Conservation (phyloP, 345 rosid species). For the Nephelium lappaceum region DNA sequence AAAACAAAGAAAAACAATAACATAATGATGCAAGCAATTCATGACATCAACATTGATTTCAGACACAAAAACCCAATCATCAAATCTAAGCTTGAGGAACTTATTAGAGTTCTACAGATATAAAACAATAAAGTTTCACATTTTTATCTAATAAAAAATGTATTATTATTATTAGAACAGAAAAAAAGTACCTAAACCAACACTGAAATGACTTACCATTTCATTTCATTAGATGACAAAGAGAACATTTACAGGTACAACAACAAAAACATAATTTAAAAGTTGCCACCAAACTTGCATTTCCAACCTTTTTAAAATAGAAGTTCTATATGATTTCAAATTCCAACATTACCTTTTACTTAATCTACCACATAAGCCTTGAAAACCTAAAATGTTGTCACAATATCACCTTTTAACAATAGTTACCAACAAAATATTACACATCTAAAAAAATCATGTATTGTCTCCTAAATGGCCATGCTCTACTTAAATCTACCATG, state of each 20-base stretch:
- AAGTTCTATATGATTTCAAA: not conserved
- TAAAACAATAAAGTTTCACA: not conserved
- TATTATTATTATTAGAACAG: not conserved
- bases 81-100: not conserved
- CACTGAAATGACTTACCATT: not conserved
- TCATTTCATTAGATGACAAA: not conserved
- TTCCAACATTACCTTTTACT: not conserved
- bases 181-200: not conserved
- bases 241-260: not conserved
- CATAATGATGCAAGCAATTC: not conserved
- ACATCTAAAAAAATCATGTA: not conserved
- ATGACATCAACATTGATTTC: not conserved
- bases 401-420: not conserved
- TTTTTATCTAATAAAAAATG: too few relatives aligned
- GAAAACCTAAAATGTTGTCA: slow-evolving; percentile 1
- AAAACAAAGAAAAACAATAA: not conserved
- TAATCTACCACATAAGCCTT: not conserved
- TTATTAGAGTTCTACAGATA: not conserved
- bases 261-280: not conserved
- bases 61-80: not conserved
- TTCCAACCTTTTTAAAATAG: not conserved
- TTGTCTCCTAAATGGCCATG: slow-evolving; percentile 15
- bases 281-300: not conserved
- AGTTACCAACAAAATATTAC: not conserved
- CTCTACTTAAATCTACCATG: slow-evolving; percentile 15